Percentiles rank a stretch among this genome's conserved stretches.
Evolutionary conservation across 768 basidiomycete genomes (phyloP).

Genomic region (Mrakia blollopis): DNA sequence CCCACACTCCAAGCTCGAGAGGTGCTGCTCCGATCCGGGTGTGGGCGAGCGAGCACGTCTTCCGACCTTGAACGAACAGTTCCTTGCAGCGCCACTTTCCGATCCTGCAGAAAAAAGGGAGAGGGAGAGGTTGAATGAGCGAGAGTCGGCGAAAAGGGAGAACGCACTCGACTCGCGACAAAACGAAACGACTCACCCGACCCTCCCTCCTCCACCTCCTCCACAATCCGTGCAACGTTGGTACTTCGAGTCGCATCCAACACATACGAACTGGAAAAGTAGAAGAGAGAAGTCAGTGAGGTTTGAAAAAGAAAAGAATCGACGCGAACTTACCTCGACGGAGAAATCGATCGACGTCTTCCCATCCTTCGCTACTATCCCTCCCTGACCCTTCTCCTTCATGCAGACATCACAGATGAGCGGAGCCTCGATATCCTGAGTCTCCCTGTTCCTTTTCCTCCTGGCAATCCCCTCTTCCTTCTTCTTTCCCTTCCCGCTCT

Average conservation of each 20-base stretch:
- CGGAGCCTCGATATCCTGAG: conserved; percentile 4
- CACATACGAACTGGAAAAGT: conserved; percentile 34
- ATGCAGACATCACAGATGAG: conserved; percentile 29
- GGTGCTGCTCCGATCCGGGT: conserved; percentile 30
- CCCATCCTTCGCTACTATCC: conserved; percentile 27
- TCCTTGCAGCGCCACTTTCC: conserved; percentile 39
- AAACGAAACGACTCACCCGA: conserved; percentile 33
- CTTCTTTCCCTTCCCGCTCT: not conserved
- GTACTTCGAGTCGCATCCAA: conserved; percentile 35
- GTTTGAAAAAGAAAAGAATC: not conserved
- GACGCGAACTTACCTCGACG: conserved; percentile 19
- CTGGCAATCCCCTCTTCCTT: conserved; percentile 1
- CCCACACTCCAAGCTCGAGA: conserved; percentile 27
- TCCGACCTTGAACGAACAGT: conserved; percentile 35
- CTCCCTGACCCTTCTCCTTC: conserved; percentile 20
- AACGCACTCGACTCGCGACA: not conserved
- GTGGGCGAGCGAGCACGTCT: conserved; percentile 36
- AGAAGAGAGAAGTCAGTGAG: not conserved
- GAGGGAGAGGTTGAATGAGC: no score
- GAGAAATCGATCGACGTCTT: conserved; percentile 17
- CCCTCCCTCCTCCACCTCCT: conserved; percentile 35
- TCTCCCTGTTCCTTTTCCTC: conserved; percentile 23
- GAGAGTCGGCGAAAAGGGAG: not conserved
- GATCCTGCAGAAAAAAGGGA: conserved; percentile 16
- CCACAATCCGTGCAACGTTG: conserved; percentile 38